Base-by-base conservation (phyloP, 805 yeast genomes). In the Pichia exigua region DNA sequence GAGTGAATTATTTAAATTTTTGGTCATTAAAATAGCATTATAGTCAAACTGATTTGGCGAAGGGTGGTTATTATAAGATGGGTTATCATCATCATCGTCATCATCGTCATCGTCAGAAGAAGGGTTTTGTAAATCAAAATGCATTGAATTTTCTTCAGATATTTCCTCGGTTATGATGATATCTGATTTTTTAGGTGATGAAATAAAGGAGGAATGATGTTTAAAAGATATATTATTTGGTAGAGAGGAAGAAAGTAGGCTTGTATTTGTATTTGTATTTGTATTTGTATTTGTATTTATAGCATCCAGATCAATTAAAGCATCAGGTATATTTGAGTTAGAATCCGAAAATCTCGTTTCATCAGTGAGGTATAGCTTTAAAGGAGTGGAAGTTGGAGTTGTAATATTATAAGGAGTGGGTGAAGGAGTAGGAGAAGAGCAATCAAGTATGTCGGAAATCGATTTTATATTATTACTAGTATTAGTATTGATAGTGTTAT, bases 281-380 rank as follows among this genome's bases (percentile, higher is more conserved):
- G 20, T n/a, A 20, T 42, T 21, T 45, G 43, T 2, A 51, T 17
- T n/a, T 49, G 32, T 60, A 41, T 62, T 57, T 6, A 66, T 59
- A 49, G 63, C 69, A 53, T 68, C 70, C 48, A 68, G 59, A 56
- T 68, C 67, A 20, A 68, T 68, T 17, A 67, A 55, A 1, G 71
- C 67, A 44, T 67, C 61, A 1, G 71, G 70, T 27, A 66, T 58
- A 18, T 54, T 48, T 8, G 68, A 58, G 50, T 57, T 57, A 39
- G 51, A 45, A 43, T 52, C 49, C 22, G 65, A 63, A 46, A 60
- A 64, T 40, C 50, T 54, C 1, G 64, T 61, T 44, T 65, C 70
- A 51, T 67, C 69, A 7, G 71, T 65, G 56, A 67, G 58, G 46
- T 63, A 67, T 41, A 63, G 62, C 46, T 57, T 57, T 2, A 65